phyloP scores from a whole-genome alignment of 2,329 filamentous ascomycete genomes.

The Botrytis hyacinthi region DNA sequence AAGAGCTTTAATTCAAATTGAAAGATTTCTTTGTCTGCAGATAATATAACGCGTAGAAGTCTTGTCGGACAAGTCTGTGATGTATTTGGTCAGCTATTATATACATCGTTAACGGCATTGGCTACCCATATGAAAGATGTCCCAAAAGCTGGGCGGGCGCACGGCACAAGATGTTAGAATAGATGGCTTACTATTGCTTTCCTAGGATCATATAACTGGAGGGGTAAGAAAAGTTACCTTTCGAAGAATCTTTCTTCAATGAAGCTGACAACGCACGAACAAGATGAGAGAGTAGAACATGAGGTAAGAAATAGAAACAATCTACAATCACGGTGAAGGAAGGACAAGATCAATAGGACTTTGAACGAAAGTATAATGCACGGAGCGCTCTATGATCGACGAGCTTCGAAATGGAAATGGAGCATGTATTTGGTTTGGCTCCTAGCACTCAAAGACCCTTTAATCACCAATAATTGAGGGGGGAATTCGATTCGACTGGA shows the following conservation, averaged over 20 bases:
- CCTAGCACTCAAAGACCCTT: constrained; percentile 26
- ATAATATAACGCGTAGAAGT: constrained; percentile 26
- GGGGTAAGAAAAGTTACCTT: neutral
- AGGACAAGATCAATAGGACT: constrained; percentile 18
- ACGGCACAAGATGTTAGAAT: constrained; percentile 8
- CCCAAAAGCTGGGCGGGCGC: neutral
- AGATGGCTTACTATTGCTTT: constrained; percentile 14
- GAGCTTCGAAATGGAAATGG: constrained; percentile 14
- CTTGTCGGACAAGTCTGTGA: constrained; percentile 29
- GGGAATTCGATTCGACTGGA: neutral
- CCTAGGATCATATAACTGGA: constrained; percentile 7
- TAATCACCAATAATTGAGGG: constrained; percentile 3
- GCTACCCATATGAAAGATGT: neutral
- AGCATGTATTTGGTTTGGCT: constrained; percentile 7
- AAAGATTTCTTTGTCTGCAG: constrained; percentile 30
- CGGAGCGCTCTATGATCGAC: constrained; percentile 29
- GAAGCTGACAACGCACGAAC: constrained; percentile 20
- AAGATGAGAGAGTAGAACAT: constrained; percentile 17
- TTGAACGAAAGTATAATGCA: constrained; percentile 24
- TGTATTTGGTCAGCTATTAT: constrained; percentile 22
- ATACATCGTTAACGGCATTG: neutral
- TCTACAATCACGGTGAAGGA: constrained; percentile 26
- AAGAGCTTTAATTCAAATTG: constrained; percentile 17
- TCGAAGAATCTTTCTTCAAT: neutral
- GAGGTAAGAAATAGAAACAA: constrained; percentile 21